Conservation (phyloP, 805 yeast genomes). For the Kluyveromyces wickerhamii region DNA sequence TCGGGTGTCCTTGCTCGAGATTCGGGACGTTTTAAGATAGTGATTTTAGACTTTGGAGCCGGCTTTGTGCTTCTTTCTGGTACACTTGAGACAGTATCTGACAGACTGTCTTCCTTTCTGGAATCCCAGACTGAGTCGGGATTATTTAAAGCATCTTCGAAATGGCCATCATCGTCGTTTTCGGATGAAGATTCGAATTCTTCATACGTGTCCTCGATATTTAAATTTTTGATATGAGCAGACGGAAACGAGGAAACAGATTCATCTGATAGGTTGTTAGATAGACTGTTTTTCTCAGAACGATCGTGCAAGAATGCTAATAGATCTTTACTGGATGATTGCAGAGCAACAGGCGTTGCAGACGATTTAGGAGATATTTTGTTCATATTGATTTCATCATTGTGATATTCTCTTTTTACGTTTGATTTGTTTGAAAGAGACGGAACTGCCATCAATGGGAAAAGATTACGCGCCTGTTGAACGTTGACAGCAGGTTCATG, state of each 20-base stretch:
- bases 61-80: background rate
- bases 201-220: constrained; percentile 13
- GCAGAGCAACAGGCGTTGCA: constrained; percentile 16
- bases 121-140: constrained; percentile 3
- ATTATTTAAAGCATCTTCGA: constrained; percentile 11
- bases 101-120: constrained; percentile 7
- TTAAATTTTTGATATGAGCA: constrained; percentile 2
- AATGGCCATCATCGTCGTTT: constrained; percentile 14
- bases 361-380: constrained; percentile 11
- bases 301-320: constrained; percentile 6
- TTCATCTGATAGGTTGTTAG: background rate
- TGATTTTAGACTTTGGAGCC: constrained; percentile 16
- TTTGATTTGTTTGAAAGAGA: too few relatives aligned
- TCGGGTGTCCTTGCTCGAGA: background rate
- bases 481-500: constrained; percentile 1
- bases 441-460: constrained; percentile 1
- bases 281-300: constrained; percentile 6
- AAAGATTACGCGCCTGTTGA: constrained; percentile 2
- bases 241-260: constrained; percentile 25
- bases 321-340: constrained; percentile 15
- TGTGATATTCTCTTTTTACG: too few relatives aligned
- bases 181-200: constrained; percentile 26
- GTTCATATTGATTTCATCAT: too few relatives aligned
- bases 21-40: constrained; percentile 17
- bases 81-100: background rate